Base-by-base conservation (phyloP, 495 filamentous ascomycete species). In the Schizothecium vesticola region DNA sequence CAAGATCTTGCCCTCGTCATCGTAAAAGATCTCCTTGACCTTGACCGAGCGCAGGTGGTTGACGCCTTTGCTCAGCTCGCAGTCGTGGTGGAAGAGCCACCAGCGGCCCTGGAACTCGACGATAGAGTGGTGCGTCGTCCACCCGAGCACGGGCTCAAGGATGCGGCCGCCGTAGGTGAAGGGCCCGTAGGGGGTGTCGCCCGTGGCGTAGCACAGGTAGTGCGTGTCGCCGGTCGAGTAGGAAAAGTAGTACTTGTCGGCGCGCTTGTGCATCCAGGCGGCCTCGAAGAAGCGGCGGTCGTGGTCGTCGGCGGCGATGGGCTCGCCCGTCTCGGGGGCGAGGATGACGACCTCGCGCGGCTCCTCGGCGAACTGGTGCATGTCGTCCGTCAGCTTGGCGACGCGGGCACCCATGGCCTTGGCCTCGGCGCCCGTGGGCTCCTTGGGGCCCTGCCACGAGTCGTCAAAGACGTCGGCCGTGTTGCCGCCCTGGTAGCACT, bases 51-150 rank as follows among this genome's bases (percentile, higher is more conserved):
- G 77, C 75, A 92, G 71, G 79, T 92, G 89, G 72, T 87, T 85
- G 56, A 88, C 84, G 2, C 88, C 89, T 9, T 76, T 71, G 23
- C 85, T 87, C 25, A 91, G 73, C 74, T 85, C 83, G 71, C 86
- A 86, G 79, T 92, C 90, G 73, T 92, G 90, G 77, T 91, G 87
- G 73, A 92, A 92, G 65, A 92, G 70, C 75, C 83, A 91, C 90
- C 89, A 91, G 64, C 82, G 81, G 5, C 83, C 88, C 78, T 85
- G 70, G 72, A 88, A 90, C 81, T 92, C 89, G 28, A 86, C 88
- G 71, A 92, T 88, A n/a, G 86, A 89, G 78, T 91, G 90, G 80
- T 92, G 89, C 65, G 90, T 92, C 59, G 90, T 92, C 90, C 90
- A 92, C 6, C 90, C 90, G 3, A 89, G 72, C 68, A 92, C 90